These are phyloP conservation scores for Suhomyces guaymorum DNA, from an alignment of 1,139 yeast species.

Conservation along the genomic window DNA sequence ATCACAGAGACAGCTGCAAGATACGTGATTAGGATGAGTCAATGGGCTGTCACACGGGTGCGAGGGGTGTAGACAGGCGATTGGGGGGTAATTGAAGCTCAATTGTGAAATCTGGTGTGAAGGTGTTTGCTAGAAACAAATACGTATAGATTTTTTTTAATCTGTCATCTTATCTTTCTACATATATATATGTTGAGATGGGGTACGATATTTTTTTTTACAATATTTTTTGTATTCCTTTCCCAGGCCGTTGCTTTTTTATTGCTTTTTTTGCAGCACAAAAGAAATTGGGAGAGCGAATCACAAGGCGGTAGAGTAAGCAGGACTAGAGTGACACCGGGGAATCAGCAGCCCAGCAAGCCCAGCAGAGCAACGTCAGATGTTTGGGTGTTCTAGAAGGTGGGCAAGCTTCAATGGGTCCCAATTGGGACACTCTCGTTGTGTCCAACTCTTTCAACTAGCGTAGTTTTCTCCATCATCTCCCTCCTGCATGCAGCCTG, in stretches of 20 bases:
- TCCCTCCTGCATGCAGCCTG: conserved; percentile 10
- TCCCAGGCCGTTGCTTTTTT: conserved; percentile 12
- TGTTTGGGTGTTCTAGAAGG: too few species aligned
- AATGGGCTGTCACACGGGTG: conserved; percentile 1
- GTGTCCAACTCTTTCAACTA: too few species aligned
- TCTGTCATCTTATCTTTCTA: conserved; percentile 12
- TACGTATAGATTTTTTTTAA: conserved; percentile 3
- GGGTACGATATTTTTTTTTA: conserved; percentile 8
- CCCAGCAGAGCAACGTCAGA: too few species aligned
- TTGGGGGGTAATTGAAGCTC: conserved; percentile 3
- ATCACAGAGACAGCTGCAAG: too few species aligned
- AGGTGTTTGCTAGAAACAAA: too few species aligned
- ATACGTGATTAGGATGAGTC: too few species aligned
- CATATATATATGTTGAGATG: conserved; percentile 12
- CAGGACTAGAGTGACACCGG: conserved; percentile 1
- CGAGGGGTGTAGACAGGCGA: neutral
- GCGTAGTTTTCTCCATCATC: too few species aligned
- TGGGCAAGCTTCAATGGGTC: too few species aligned
- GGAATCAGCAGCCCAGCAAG: too few species aligned
- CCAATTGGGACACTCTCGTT: too few species aligned
- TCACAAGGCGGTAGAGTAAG: conserved; percentile 11
- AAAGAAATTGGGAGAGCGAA: conserved; percentile 11
- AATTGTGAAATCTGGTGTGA: neutral
- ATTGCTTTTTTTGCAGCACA: conserved; percentile 13
- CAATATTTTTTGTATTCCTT: conserved; percentile 9